Percentiles rank a stretch among this genome's conserved stretches.
Conservation (phyloP, 345 rosid species). For the Hypericum perforatum region DNA sequence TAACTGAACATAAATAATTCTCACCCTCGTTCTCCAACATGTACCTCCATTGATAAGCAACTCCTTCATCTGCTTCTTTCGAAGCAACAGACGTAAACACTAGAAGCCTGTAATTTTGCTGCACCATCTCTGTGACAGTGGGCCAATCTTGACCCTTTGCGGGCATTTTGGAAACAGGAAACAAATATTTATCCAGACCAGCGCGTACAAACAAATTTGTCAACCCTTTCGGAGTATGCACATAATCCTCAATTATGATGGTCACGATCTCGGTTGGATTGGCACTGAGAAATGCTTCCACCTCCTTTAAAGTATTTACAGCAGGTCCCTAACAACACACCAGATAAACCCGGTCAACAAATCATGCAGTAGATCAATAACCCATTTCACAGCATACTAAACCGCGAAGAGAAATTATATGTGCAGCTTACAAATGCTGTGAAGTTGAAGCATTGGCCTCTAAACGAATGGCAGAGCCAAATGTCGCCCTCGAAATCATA, state of each 20-base stretch:
- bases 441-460: constrained; percentile 91
- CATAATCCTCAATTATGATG: constrained; percentile 88
- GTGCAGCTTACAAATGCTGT: constrained; percentile 75
- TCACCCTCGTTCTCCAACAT: constrained; percentile 79
- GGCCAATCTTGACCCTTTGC: constrained; percentile 95
- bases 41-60: constrained; percentile 96
- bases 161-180: constrained; percentile 88
- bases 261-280: constrained; percentile 79
- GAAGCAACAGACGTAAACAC: constrained; percentile 90
- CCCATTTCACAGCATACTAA: background rate
- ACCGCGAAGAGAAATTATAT: constrained; percentile 10
- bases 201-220: constrained; percentile 57
- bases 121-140: constrained; percentile 81
- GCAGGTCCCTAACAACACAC: constrained; percentile 73
- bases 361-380: background rate
- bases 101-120: constrained; percentile 63
- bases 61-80: constrained; percentile 92
- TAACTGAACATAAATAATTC: constrained; percentile 7
- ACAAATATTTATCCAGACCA: constrained; percentile 78
- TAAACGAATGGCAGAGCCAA: constrained; percentile 97
- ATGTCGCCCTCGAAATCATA: constrained; percentile 75
- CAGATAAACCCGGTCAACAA: constrained; percentile 11
- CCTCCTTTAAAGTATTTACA: constrained; percentile 71
- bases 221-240: constrained; percentile 80
- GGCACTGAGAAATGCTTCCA: constrained; percentile 70